These are phyloP conservation scores for Plasmopara viticola DNA, from an alignment of 352 stramenopile genomes.

Conservation along the genomic window DNA sequence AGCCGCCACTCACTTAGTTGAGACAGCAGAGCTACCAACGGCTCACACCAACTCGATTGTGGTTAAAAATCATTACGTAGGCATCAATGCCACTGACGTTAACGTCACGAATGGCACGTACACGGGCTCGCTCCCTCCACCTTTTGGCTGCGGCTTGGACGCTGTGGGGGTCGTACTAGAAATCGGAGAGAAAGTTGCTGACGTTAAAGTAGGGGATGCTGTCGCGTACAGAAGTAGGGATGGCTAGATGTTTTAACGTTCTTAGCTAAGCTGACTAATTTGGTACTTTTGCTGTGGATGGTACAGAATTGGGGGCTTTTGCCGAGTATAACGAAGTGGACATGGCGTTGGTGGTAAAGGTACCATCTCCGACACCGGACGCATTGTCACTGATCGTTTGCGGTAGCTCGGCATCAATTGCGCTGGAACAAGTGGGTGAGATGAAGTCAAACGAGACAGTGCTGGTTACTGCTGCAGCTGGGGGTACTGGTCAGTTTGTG, in stretches of 20 bases:
- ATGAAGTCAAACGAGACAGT: constrained; percentile 53
- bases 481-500: constrained; percentile 76
- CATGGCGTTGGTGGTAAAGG: constrained; percentile 23
- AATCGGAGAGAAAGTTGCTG: constrained; percentile 32
- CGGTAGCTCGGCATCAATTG: constrained; percentile 37
- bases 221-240: constrained; percentile 36
- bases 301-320: constrained; percentile 40
- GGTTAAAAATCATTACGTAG: constrained; percentile 39
- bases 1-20: constrained; percentile 29
- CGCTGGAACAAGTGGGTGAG: constrained; percentile 39
- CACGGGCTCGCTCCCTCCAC: constrained; percentile 23
- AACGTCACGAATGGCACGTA: constrained; percentile 49
- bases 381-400: constrained; percentile 34
- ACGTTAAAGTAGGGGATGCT: constrained; percentile 35
- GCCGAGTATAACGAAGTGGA: constrained; percentile 41
- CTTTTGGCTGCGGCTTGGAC: constrained; percentile 42
- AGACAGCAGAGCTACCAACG: constrained; percentile 23
- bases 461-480: constrained; percentile 45
- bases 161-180: constrained; percentile 32
- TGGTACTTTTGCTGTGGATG: not conserved
- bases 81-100: constrained; percentile 48
- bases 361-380: constrained; percentile 16
- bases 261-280: not conserved
- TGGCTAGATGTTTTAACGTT: not conserved
- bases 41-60: constrained; percentile 22